Base-by-base conservation (phyloP, 2,329 filamentous ascomycete genomes). In the Pseudogymnoascus verrucosus region DNA sequence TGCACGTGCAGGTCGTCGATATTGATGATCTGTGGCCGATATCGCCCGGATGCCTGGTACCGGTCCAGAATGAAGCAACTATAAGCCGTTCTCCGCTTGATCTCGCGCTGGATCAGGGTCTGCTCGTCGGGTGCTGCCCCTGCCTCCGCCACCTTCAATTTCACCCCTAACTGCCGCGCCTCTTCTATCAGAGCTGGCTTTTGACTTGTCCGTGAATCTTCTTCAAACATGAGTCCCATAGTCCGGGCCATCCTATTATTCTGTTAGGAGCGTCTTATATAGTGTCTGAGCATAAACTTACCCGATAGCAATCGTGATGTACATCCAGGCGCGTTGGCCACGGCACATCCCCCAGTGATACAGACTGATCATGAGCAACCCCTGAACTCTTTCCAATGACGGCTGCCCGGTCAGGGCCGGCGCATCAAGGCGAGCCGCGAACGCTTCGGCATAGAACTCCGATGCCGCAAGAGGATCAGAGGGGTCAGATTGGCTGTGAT, bases 41-140 rank as follows among this genome's bases (percentile, higher is more conserved):
- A 81, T 66, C 83, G 84, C 19, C 87, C 87, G 68, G 83, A 86
- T 37, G 86, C 83, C 23, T 90, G 76, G 73, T 90, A 84, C 2
- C 87, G 83, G 71, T 91, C 89, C 68, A 91, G 78, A 61, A 90
- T 85, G 64, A 89, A 86, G 69, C 88, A 90, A 68, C 88, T 89
- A 78, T 88, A 91, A 78, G 90, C 89, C 0, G 88, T 90, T 5
- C 89, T 82, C 26, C 89, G 79, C 65, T 81, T 79, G 11, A 87
- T 82, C 72, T 91, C 89, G 64, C 84, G 84, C 37, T 82, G 77
- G 21, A 88, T 82, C 57, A 83, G 80, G 14, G 60, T 44, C n/a
- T 67, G 65, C 51, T 71, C 65, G 23, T 70, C 69, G 26, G 69
- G 62, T 47, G 12, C 65, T 63, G 11, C 36, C 73, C 67, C 62